Evolutionary conservation across 441 rosid species (phyloP), one percentile per base, ranked within the genome.

Genomic region (Pelargonium myrrhifolium): DNA sequence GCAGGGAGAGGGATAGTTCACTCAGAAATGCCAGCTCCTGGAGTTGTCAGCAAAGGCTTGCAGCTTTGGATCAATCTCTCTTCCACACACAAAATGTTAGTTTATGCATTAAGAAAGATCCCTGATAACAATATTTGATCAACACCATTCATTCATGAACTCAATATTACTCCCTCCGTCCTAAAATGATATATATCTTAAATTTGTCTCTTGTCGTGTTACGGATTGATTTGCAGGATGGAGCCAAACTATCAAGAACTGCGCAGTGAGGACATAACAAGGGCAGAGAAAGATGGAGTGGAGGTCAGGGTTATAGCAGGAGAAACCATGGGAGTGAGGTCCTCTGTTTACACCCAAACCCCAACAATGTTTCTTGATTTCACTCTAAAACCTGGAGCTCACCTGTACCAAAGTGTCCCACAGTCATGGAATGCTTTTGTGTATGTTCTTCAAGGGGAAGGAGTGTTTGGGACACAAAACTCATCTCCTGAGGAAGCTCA

Each of bases 361-460:
- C 97, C 97, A 3, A 76, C 89, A 14, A 85, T 91, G 84, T 93
- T 71, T 76, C 82, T 91, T 3, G 99, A 89, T 74, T 91, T 89
- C 74, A 85, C 79, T 9, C 84, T 93, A 11, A 79, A 84, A 70
- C 89, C 96, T 1, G 65, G 81, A 15, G 71, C 96, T 37, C 81
- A 86, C 62, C 64, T 78, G 9, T 86, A 90, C 59, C 97, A 93
- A 64, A 66, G 56, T 9, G 76, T 91, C 31, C 91, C 90, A 5
- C 82, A 84, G 49, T 77, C 86, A 10, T 93, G 99, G 99, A 87
- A 83, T 1, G 80, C 87, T 1, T 88, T 93, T 49, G 83, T 83
- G 10, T 91, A 91, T 70, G 55, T 88, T 11, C 47, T 91, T 15
- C 90, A 88, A 78, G 99, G 99, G 0, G 96, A 86, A 47, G 99